Evolutionary conservation across 1,284 basidiomycete species (phyloP).

Genomic region (Trichosporon coremiiforme): DNA sequence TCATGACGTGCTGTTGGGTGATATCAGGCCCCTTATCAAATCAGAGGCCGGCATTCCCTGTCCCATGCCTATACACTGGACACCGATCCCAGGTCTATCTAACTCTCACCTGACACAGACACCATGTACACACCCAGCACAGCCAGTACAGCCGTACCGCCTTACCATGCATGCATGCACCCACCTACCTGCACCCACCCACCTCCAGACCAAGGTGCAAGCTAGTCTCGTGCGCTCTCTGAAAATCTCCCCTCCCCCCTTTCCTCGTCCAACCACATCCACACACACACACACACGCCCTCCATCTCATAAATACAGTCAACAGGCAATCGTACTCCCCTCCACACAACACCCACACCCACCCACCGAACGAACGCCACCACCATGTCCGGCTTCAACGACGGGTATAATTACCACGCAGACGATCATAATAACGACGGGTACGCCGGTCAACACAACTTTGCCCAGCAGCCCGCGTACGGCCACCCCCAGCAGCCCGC

Average conservation of each 20-base stretch:
- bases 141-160: not conserved
- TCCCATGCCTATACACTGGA: not conserved
- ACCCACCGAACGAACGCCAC: not conserved
- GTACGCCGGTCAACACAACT: not conserved
- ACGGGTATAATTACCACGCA: not conserved
- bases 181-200: not conserved
- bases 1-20: conserved; percentile 11
- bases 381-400: conserved; percentile 14
- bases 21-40: conserved; percentile 7
- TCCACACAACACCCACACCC: not conserved
- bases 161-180: too few relatives aligned
- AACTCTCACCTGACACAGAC: too few relatives aligned
- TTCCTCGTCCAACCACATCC: not conserved
- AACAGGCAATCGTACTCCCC: not conserved
- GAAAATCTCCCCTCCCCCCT: not conserved
- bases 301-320: not conserved
- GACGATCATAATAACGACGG: not conserved
- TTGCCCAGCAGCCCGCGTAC: not conserved
- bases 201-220: not conserved
- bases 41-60: not conserved
- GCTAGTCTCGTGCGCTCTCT: not conserved
- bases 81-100: not conserved
- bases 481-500: too few relatives aligned
- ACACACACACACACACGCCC: not conserved
- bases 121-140: too few relatives aligned